Evolutionary conservation across 1,284 basidiomycete species (phyloP).

Genomic region (Trichosporon ovoides): DNA sequence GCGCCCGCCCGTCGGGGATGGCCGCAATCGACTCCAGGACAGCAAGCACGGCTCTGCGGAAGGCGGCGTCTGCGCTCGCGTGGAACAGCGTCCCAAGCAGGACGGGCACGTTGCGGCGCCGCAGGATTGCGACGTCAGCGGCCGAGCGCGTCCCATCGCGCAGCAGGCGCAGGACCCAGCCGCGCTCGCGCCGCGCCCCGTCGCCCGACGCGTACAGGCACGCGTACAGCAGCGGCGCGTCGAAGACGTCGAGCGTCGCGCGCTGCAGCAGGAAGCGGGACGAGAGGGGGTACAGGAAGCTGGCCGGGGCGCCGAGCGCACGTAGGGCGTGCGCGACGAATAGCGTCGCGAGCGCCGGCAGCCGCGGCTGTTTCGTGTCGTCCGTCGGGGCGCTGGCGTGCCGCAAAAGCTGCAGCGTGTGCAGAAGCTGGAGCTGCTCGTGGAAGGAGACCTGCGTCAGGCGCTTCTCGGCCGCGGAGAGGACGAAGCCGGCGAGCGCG

Average conservation of each 20-base stretch:
- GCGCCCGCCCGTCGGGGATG: constrained; percentile 62
- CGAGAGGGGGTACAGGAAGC: constrained; percentile 72
- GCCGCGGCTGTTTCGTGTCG: constrained; percentile 24
- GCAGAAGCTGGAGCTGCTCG: constrained; percentile 69
- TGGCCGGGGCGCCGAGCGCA: constrained; percentile 68
- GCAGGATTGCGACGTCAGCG: constrained; percentile 73
- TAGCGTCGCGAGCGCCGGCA: constrained; percentile 69
- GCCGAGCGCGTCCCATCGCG: constrained; percentile 67
- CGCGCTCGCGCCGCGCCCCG: constrained; percentile 75
- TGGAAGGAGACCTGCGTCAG: constrained; percentile 56
- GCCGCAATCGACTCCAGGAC: constrained; percentile 66
- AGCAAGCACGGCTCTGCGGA: constrained; percentile 54
- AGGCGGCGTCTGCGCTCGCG: constrained; percentile 54
- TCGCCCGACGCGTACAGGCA: constrained; percentile 70
- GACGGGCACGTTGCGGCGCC: constrained; percentile 79
- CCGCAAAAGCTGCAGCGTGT: constrained; percentile 68
- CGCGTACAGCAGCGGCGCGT: constrained; percentile 78
- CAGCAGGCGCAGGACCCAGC: constrained; percentile 81
- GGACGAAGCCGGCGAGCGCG: constrained; percentile 48
- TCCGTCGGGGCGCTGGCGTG: constrained; percentile 53
- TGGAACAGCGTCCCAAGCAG: constrained; percentile 75
- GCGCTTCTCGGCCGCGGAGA: constrained; percentile 23
- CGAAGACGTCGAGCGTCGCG: constrained; percentile 63
- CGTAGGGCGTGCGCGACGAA: constrained; percentile 74
- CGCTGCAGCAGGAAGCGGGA: constrained; percentile 79